phyloP scores from a whole-genome alignment of 1,139 yeast genomes.

The Blastobotrys malaysiensis region DNA sequence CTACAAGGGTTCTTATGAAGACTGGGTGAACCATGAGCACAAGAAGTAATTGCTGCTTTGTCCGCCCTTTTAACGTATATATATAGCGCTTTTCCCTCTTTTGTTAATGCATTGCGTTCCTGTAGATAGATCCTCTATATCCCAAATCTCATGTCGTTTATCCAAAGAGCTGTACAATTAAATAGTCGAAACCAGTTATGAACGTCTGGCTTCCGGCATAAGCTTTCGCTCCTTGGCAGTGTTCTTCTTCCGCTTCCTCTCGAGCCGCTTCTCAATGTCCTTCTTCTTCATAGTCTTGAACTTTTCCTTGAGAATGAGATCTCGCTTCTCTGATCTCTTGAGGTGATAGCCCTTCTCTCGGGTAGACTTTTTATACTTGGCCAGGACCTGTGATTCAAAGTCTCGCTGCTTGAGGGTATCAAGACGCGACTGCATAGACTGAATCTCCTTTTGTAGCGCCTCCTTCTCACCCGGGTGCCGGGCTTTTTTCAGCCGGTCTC shows the following conservation, averaged over 20 bases:
- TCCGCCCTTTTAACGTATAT: neutral
- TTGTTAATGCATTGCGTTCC: neutral
- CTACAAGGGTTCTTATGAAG: slow-evolving; percentile 75
- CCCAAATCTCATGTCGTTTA: neutral
- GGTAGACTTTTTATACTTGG: slow-evolving; percentile 45
- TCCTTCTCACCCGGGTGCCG: slow-evolving; percentile 51
- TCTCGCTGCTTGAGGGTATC: slow-evolving; percentile 75
- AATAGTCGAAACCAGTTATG: slow-evolving; percentile 5
- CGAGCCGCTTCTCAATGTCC: slow-evolving; percentile 85
- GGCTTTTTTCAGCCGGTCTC: slow-evolving; percentile 50
- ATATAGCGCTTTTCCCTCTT: neutral
- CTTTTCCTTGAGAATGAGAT: slow-evolving; percentile 81
- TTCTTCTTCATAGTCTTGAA: slow-evolving; percentile 76
- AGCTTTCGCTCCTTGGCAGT: slow-evolving; percentile 85
- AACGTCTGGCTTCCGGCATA: slow-evolving; percentile 40
- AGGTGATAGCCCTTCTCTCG: slow-evolving; percentile 50
- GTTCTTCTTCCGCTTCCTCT: slow-evolving; percentile 88
- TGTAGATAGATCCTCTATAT: slow-evolving; percentile 1
- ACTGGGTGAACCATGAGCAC: slow-evolving; percentile 61
- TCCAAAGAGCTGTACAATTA: neutral
- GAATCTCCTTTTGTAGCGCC: slow-evolving; percentile 39
- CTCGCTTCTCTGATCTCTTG: slow-evolving; percentile 74
- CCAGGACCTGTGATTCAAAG: slow-evolving; percentile 58
- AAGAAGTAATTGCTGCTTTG: neutral
- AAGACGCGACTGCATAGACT: slow-evolving; percentile 63